Evolutionary conservation across 2,329 filamentous ascomycete species (phyloP).

Genomic region (Exophiala lecanii-corni): DNA sequence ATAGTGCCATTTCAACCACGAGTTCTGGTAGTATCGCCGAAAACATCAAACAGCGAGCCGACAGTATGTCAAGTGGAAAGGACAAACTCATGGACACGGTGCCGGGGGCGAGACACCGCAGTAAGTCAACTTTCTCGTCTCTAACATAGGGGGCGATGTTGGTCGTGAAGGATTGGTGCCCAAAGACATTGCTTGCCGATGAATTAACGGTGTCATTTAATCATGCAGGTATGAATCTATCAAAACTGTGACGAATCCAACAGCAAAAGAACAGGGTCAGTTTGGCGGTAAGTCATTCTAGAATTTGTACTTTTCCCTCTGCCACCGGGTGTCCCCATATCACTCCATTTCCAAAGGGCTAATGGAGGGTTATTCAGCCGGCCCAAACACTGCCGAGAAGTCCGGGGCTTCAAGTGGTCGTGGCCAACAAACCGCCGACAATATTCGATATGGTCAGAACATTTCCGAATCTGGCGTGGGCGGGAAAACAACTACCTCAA

Average conservation of each 20-base stretch:
- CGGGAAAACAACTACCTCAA: conserved; percentile 44
- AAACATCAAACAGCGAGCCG: not conserved
- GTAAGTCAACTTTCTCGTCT: conserved; percentile 33
- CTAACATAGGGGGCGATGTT: not conserved
- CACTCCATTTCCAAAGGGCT: too few species aligned
- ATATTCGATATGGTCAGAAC: conserved; percentile 52
- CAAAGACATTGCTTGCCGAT: not conserved
- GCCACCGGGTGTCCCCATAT: too few species aligned
- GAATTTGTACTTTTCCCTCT: too few species aligned
- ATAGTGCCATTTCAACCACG: not conserved
- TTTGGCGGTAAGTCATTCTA: conserved; percentile 44
- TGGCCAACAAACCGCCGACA: conserved; percentile 46
- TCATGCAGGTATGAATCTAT: conserved; percentile 53
- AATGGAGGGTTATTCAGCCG: too few species aligned
- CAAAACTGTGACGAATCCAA: conserved; percentile 45
- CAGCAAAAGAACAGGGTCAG: conserved; percentile 53
- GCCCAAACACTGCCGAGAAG: conserved; percentile 14
- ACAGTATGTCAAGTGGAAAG: not conserved
- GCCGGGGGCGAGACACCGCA: conserved; percentile 56
- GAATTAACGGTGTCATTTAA: not conserved
- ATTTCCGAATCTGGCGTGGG: conserved; percentile 55
- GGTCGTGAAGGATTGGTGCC: too few species aligned
- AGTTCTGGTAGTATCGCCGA: not conserved
- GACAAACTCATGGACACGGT: conserved; percentile 54
- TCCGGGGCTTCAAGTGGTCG: conserved; percentile 11